Base-by-base conservation (phyloP, 495 filamentous ascomycete genomes). In the Neurospora sp. region DNA sequence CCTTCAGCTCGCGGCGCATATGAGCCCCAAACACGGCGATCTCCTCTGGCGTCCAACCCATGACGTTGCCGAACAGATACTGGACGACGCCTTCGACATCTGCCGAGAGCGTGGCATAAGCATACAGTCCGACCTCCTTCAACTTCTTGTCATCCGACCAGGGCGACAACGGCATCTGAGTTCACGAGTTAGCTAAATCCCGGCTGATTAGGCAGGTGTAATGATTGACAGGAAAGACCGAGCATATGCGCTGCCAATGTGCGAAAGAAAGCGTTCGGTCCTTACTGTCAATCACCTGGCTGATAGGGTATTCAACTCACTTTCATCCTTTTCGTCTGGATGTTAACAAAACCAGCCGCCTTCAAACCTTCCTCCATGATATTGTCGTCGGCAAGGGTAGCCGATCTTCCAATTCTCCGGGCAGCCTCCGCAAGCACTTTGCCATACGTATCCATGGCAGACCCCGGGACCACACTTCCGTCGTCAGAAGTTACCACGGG, bases 361-460 rank as follows among this genome's bases (percentile, higher is more conserved):
- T 86, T 84, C 78, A 88, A 80, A 12, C 77, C 27, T 77, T 74
- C 71, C 77, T 78, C 31, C 82, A 78, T n/a, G 71, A 72, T 31
- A 80, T 78, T 66, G 74, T 80, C 62, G 80, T 81, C 73, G 20
- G 76, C 41, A 7, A 79, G 66, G 2, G 27, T 70, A 38, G 73
- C 73, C 11, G 74, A 31, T 66, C 75, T 49, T n/a, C 77, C 77
- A 14, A 72, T 60, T 49, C 37, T 74, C 7, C 54, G 44, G 2
- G 73, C 76, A 16, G 70, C 77, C 40, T 75, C 73, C 0, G 49
- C 38, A 35, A 78, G 77, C 6, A 80, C 41, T 71, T 74, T 78
- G 10, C 72, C 72, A 74, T 75, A 78, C 70, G 75, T 72, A 12
- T 54, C 72, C 74, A 80, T 42, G 3, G 76, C 54, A 11, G 72